Percentiles rank a stretch among this genome's conserved stretches.
Conservation (phyloP, 2,329 filamentous ascomycete genomes). For the Penicillium sp. region DNA sequence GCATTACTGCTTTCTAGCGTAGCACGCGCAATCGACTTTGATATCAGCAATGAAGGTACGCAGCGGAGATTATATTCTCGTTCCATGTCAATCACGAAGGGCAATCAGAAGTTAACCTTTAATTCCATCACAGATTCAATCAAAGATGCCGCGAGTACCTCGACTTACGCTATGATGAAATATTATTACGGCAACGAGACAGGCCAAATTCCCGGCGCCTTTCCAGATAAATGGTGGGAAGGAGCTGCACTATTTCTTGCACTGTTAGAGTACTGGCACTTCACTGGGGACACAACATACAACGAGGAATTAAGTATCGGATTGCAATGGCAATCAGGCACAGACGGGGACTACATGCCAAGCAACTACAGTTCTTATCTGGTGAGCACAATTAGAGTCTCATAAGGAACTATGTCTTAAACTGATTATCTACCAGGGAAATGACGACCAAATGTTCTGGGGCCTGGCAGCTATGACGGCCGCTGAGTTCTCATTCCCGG, state of each 20-base stretch:
- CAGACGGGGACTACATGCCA: constrained; percentile 9
- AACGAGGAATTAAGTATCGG: constrained; percentile 11
- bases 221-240: constrained; percentile 17
- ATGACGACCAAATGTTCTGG: constrained; percentile 18
- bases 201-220: constrained; percentile 15
- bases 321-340: constrained; percentile 15
- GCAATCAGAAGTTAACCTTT: background rate
- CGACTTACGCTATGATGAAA: constrained; percentile 9
- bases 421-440: background rate
- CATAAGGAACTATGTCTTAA: background rate
- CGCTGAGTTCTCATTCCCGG: constrained; percentile 4
- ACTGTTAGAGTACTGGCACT: constrained; percentile 14
- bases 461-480: constrained; percentile 16
- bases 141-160: constrained; percentile 12
- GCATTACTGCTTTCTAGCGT: constrained; percentile 3
- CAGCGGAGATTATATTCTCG: background rate
- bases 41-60: constrained; percentile 30
- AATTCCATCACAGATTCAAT: constrained; percentile 7
- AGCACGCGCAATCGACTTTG: constrained; percentile 24
- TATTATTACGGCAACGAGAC: constrained; percentile 14
- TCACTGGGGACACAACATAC: constrained; percentile 13
- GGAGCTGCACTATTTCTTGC: constrained; percentile 10
- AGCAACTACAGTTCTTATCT: constrained; percentile 15
- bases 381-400: background rate
- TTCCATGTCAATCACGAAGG: background rate